Percentiles rank a stretch among this genome's conserved stretches.
These are phyloP conservation scores for Endoconidiophora laricicola DNA, from an alignment of 2,329 filamentous ascomycete species.

Conservation along the genomic window DNA sequence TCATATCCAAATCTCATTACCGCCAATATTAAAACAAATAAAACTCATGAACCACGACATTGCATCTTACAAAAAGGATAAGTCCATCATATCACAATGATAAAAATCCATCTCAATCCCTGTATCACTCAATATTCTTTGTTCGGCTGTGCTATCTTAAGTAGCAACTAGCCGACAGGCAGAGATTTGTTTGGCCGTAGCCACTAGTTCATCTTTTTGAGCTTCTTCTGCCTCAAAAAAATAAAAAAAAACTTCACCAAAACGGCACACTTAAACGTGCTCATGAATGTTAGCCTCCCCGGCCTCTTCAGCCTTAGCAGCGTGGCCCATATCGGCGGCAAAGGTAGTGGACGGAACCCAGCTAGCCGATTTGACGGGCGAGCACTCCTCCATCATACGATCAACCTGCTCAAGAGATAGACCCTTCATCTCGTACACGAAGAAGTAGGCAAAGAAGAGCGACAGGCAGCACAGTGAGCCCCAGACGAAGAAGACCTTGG, in stretches of 20 bases:
- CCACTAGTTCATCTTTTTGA: neutral
- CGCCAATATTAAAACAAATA: neutral
- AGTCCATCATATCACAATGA: too few relatives aligned
- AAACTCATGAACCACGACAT: too few relatives aligned
- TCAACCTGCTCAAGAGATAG: constrained; percentile 66
- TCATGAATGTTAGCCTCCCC: constrained; percentile 1
- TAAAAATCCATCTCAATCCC: too few relatives aligned
- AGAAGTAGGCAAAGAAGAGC: constrained; percentile 53
- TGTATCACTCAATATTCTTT: too few relatives aligned
- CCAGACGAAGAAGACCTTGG: constrained; percentile 63
- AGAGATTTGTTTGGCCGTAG: neutral
- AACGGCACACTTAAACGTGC: neutral
- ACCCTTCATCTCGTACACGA: constrained; percentile 60
- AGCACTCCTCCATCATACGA: constrained; percentile 78
- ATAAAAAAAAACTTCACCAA: neutral
- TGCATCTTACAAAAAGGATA: neutral
- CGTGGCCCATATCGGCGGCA: constrained; percentile 26
- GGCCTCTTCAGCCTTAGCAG: constrained; percentile 4
- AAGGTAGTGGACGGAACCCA: constrained; percentile 62
- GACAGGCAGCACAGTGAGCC: constrained; percentile 45
- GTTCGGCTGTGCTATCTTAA: too few relatives aligned
- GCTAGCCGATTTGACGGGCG: constrained; percentile 56
- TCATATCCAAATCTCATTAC: neutral
- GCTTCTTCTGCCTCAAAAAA: neutral
- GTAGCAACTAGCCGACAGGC: too few relatives aligned